Evolutionary conservation across 257 asterid species (phyloP).

Genomic region (Nicotiana tomentosiformis): DNA sequence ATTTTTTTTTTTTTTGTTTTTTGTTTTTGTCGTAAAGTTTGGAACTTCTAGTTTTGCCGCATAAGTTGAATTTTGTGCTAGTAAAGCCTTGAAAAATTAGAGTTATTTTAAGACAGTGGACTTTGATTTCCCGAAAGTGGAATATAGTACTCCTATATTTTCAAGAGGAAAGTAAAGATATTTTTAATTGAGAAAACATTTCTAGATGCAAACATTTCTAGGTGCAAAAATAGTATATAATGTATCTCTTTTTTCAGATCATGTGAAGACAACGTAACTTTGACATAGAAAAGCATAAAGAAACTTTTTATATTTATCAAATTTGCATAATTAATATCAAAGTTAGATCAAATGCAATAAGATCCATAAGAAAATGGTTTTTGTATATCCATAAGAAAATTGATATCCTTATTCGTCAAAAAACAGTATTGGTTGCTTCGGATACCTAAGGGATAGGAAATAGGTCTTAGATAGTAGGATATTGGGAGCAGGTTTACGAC

Average conservation of each 20-base stretch:
- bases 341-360: no score
- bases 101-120: neutral
- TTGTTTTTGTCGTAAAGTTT: neutral
- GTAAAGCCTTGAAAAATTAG: neutral
- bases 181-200: neutral
- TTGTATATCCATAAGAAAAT: no score
- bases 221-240: neutral
- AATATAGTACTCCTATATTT: neutral
- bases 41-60: neutral
- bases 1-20: no score
- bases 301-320: no score
- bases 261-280: neutral
- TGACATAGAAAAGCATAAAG: neutral
- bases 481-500: no score
- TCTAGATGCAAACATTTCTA: neutral
- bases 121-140: neutral
- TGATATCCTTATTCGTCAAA: no score
- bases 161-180: neutral
- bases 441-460: no score
- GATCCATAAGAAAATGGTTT: no score
- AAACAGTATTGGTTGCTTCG: no score
- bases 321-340: no score
- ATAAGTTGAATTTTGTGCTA: neutral
- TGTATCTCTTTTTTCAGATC: neutral
- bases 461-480: no score